Evolutionary conservation across 805 yeast genomes (phyloP).

Genomic region (Nakazawaea laoshanensis): DNA sequence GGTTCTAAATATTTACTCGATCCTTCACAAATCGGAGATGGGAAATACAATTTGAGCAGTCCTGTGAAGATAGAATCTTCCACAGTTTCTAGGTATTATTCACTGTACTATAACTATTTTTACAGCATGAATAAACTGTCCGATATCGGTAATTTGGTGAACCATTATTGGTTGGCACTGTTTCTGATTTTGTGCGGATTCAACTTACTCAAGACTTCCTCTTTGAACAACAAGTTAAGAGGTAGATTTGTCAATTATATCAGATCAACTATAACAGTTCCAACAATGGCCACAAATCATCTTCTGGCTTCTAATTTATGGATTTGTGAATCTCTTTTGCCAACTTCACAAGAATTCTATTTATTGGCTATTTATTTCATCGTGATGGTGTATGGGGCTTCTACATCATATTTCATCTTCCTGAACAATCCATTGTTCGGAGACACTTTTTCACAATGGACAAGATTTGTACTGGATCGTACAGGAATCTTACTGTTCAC

Average conservation of each 20-base stretch:
- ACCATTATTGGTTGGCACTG: conserved; percentile 16
- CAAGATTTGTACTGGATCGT: conserved; percentile 46
- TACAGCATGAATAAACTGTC: conserved; percentile 13
- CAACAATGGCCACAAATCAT: conserved; percentile 14
- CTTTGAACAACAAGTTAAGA: conserved; percentile 1
- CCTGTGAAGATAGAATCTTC: conserved; percentile 12
- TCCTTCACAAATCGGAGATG: conserved; percentile 12
- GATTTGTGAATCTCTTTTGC: conserved; percentile 16
- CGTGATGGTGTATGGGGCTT: conserved; percentile 10
- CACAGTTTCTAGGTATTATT: conserved; percentile 3
- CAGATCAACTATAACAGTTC: conserved; percentile 15
- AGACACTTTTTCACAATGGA: conserved; percentile 15
- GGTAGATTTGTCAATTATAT: conserved; percentile 9
- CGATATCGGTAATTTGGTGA: conserved; percentile 12
- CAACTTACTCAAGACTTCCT: conserved; percentile 12
- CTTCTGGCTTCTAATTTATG: conserved; percentile 15
- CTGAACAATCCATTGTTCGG: conserved; percentile 14
- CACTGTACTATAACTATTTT: conserved; percentile 16
- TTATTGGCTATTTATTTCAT: conserved; percentile 13
- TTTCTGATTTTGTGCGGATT: conserved; percentile 13
- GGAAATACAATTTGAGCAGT: conserved; percentile 7
- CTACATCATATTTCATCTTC: conserved; percentile 12
- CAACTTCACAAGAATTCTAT: conserved; percentile 19
- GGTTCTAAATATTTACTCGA: conserved; percentile 2
- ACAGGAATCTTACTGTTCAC: conserved; percentile 37